Evolutionary conservation across 2,329 filamentous ascomycete genomes (phyloP), one percentile per base, ranked within the genome.

Genomic region (Aspergillus novoparasiticus): DNA sequence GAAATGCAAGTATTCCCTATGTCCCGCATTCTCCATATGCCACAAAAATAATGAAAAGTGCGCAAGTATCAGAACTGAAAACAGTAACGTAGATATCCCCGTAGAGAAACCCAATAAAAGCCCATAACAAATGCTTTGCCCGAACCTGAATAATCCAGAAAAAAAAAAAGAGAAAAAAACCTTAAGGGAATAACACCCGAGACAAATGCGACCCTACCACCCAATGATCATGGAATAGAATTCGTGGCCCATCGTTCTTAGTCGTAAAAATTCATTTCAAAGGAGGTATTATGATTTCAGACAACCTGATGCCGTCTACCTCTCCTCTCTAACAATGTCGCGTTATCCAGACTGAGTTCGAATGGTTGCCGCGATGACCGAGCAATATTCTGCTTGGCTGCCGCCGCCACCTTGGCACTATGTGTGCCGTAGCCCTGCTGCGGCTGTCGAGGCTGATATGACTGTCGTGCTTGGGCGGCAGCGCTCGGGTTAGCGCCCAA

Each of bases 261-360:
- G 39, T 57, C 50, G 43, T 48, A 51, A 43, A 57, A 61, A 45
- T 53, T 61, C 39, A 61, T 50, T 32, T 28, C 46, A 23, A 26
- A 30, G 34, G 43, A 45, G 45, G 26, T 45, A 46, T 39, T 6
- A 5, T 41, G 41, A 55, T 23, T 12, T 66, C 64, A 77, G 26
- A 58, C 69, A 51, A 75, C 74, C 21, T 75, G 74, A 30, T 77
- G 70, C 59, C 74, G 75, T 56, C 75, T 86, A 32, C 82, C 82
- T 67, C 88, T 81, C 70, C 94, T 87, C 36, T 94, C 94, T 5
- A 99, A 82, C 58, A 99, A 80, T 1, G 94, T 98, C 1, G 95
- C 92, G 61, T 95, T 95, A 68, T 96, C 93, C 43, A 99, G 82
- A 73, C 89, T 97, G 54, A 99, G 85, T 79, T 99, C 95, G 69